These are phyloP conservation scores for Neurospora terricola DNA, from an alignment of 495 filamentous ascomycete species.

Conservation along the genomic window DNA sequence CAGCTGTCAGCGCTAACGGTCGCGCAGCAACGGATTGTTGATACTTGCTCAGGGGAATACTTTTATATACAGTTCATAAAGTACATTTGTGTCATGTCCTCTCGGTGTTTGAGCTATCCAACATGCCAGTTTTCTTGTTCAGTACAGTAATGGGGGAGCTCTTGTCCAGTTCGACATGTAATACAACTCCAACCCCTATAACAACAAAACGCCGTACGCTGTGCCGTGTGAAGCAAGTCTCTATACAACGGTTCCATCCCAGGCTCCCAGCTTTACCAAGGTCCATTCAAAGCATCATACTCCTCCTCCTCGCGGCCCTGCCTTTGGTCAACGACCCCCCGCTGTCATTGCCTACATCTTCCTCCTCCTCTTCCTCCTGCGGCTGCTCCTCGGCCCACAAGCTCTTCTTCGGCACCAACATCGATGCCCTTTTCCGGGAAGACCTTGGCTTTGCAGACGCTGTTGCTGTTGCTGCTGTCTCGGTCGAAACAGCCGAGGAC, in stretches of 20 bases:
- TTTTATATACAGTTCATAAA: not conserved
- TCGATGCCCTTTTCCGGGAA: constrained; percentile 30
- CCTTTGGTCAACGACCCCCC: constrained; percentile 3
- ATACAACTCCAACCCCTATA: not conserved
- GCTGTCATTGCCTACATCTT: constrained; percentile 2
- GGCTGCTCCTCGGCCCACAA: not conserved
- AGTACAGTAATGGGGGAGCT: not conserved
- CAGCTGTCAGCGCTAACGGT: not conserved
- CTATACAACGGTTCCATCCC: not conserved
- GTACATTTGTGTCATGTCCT: not conserved
- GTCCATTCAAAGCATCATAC: constrained; percentile 46
- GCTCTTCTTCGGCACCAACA: constrained; percentile 28
- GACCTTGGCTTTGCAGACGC: constrained; percentile 9
- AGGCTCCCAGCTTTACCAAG: not conserved
- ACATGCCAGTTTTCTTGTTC: not conserved
- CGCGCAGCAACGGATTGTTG: not conserved
- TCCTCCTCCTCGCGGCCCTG: constrained; percentile 31
- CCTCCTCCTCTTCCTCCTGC: not conserved
- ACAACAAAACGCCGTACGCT: not conserved
- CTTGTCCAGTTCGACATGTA: not conserved
- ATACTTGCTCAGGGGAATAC: not conserved
- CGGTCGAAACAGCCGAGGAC: constrained; percentile 2
- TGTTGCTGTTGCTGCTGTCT: not conserved
- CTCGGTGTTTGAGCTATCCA: not conserved
- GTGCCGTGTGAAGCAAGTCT: not conserved